A percentile compares a stretch with the other conserved stretches of the same genome.
phyloP scores from a whole-genome alignment of 2,329 filamentous ascomycete species.

The Phialocephala subalpina region DNA sequence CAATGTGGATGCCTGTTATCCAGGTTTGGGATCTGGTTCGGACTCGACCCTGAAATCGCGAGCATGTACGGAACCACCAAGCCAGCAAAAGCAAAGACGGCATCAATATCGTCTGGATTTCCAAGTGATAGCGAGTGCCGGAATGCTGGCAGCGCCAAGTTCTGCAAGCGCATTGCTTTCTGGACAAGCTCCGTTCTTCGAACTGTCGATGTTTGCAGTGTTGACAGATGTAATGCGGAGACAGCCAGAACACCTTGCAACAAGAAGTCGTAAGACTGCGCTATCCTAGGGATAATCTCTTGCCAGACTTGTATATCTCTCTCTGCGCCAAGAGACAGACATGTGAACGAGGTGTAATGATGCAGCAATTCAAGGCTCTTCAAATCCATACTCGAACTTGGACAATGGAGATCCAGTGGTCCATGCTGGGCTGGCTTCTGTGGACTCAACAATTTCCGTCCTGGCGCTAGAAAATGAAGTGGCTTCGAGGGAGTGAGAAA shows the following conservation, averaged over 20 bases:
- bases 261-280: conserved; percentile 28
- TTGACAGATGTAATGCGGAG: conserved; percentile 37
- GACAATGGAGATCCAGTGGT: background rate
- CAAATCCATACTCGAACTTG: conserved; percentile 1
- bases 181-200: conserved; percentile 17
- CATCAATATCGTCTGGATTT: conserved; percentile 19
- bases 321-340: conserved; percentile 1
- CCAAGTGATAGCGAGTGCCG: conserved; percentile 2
- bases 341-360: conserved; percentile 12
- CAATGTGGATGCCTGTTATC: conserved; percentile 27
- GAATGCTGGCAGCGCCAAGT: conserved; percentile 24
- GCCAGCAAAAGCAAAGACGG: conserved; percentile 29
- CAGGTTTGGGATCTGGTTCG: conserved; percentile 15
- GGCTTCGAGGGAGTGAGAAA: conserved; percentile 20
- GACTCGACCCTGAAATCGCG: conserved; percentile 11
- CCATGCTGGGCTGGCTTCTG: conserved; percentile 5
- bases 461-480: background rate
- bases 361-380: conserved; percentile 16
- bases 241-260: conserved; percentile 41
- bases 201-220: conserved; percentile 24
- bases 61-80: conserved; percentile 33
- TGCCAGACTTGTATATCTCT: conserved; percentile 24
- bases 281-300: conserved; percentile 26
- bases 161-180: conserved; percentile 20
- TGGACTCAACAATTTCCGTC: background rate